A percentile compares a stretch with the other conserved stretches of the same genome.
Evolutionary conservation across 192 early-diverging fungal genomes (phyloP).

Genomic region (Umbelopsis vinacea): DNA sequence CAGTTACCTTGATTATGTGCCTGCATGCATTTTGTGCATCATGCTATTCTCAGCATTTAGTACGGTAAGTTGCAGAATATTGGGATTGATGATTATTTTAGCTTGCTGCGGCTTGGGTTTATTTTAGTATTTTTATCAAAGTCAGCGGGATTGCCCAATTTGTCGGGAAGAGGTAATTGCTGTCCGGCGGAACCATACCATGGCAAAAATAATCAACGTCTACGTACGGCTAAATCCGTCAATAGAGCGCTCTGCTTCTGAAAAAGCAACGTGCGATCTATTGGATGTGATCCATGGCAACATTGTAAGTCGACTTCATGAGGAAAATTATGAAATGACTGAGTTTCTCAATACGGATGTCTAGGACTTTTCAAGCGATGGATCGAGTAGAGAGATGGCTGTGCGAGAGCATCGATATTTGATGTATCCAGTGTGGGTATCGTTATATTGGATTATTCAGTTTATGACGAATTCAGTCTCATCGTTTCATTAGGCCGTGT

Average conservation of each 20-base stretch:
- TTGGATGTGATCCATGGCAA: background rate
- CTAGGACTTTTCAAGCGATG: slow-evolving; percentile 2
- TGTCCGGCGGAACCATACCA: slow-evolving; percentile 6
- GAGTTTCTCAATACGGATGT: background rate
- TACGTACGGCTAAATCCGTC: background rate
- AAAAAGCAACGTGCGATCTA: background rate
- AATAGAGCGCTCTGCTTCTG: background rate
- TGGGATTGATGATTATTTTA: background rate
- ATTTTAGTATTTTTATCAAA: background rate
- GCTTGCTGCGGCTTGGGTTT: no score
- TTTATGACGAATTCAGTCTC: background rate
- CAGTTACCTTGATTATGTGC: slow-evolving; percentile 4
- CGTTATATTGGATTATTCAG: background rate
- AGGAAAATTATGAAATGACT: background rate
- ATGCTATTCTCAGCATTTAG: slow-evolving; percentile 14
- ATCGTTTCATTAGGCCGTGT: background rate
- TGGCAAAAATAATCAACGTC: slow-evolving; percentile 14
- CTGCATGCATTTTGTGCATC: slow-evolving; percentile 15
- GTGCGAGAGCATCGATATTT: background rate
- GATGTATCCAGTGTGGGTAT: slow-evolving; percentile 11
- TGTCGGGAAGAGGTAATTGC: slow-evolving; percentile 7
- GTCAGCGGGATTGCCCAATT: slow-evolving; percentile 17
- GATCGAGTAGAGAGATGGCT: background rate
- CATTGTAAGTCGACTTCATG: background rate
- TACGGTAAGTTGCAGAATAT: background rate